Conservation (phyloP, 768 basidiomycete species). For the Dendrothele bispora region DNA sequence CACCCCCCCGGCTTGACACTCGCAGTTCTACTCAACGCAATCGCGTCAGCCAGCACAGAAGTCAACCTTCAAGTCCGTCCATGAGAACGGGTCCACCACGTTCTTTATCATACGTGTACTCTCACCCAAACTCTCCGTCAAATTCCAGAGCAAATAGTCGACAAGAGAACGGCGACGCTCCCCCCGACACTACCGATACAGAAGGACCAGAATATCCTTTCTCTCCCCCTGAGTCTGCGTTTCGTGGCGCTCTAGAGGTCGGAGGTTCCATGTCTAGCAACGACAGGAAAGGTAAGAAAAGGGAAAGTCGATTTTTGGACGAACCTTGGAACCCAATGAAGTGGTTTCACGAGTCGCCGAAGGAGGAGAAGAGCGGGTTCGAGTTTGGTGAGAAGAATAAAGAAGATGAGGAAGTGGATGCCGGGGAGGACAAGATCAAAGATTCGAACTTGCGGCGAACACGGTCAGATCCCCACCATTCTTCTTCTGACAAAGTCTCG, state of each 20-base stretch:
- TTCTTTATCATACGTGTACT: constrained; percentile 66
- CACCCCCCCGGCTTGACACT: no score
- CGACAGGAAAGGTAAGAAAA: constrained; percentile 50
- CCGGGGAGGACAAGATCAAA: constrained; percentile 6
- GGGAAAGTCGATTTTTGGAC: constrained; percentile 46
- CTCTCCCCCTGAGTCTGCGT: constrained; percentile 37
- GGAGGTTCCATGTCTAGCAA: constrained; percentile 42
- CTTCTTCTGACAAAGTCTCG: constrained; percentile 23
- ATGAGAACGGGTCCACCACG: constrained; percentile 73
- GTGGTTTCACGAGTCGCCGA: constrained; percentile 55
- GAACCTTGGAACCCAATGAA: constrained; percentile 55
- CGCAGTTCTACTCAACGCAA: no score
- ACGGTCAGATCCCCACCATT: background rate
- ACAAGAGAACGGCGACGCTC: constrained; percentile 22
- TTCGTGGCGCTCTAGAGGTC: constrained; percentile 64
- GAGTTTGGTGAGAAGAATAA: constrained; percentile 23
- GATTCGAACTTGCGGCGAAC: constrained; percentile 4
- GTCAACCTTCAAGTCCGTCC: constrained; percentile 52
- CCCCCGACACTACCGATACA: constrained; percentile 29
- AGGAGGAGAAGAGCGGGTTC: constrained; percentile 42
- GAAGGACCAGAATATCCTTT: constrained; percentile 31
- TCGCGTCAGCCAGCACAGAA: constrained; percentile 25
- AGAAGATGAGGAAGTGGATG: constrained; percentile 5
- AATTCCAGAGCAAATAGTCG: constrained; percentile 23
- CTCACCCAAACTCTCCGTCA: constrained; percentile 44